These are phyloP conservation scores for Ziziphus jujuba DNA, from an alignment of 306 rosid species.

Conservation along the genomic window DNA sequence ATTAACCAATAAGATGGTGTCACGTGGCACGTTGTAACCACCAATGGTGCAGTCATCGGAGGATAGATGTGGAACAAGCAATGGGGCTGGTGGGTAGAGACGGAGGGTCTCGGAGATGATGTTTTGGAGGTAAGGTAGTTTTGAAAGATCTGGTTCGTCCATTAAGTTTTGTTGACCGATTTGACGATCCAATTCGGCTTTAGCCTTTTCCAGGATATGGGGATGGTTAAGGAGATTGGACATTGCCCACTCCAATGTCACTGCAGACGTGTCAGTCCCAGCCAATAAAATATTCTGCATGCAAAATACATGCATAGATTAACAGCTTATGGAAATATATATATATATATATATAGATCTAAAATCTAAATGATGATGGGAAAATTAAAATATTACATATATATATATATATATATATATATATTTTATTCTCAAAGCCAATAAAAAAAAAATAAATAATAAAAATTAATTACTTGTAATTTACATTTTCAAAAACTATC, in stretches of 20 bases:
- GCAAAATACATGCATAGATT: no score
- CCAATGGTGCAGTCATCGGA: conserved; percentile 34
- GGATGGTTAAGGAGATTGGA: conserved; percentile 58
- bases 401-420: no score
- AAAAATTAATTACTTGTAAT: no score
- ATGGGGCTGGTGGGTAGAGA: conserved; percentile 33
- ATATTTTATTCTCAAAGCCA: no score
- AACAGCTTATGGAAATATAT: neutral
- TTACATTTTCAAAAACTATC: no score
- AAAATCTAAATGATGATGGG: no score
- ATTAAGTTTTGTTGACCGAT: conserved; percentile 30
- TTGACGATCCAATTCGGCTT: conserved; percentile 30
- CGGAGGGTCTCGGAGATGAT: conserved; percentile 43
- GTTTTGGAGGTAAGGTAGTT: conserved; percentile 39
- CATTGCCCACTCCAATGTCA: conserved; percentile 65
- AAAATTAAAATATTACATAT: no score
- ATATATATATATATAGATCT: no score
- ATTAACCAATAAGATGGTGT: conserved; percentile 41
- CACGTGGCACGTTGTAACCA: conserved; percentile 44
- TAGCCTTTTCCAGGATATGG: conserved; percentile 36
- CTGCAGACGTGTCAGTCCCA: conserved; percentile 54
- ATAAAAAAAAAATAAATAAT: no score
- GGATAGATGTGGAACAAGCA: conserved; percentile 39
- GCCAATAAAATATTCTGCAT: conserved; percentile 37
- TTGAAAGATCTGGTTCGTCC: conserved; percentile 41